phyloP scores from a whole-genome alignment of 2,329 filamentous ascomycete genomes.

The Arachnomyces sp. region DNA sequence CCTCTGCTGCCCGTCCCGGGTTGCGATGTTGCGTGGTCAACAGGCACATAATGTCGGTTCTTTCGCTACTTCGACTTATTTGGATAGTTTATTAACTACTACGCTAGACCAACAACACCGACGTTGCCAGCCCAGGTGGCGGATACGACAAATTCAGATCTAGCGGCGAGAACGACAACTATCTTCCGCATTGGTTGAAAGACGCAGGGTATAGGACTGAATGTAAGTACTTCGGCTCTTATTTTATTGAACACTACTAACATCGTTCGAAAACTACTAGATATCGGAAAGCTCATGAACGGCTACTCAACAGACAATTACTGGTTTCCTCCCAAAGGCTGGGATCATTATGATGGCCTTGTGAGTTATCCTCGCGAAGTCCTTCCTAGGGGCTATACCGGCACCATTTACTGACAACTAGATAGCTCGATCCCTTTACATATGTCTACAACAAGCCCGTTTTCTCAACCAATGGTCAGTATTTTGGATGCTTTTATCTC shows the following conservation, averaged over 20 bases:
- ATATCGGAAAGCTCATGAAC: constrained; percentile 11
- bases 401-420: background rate
- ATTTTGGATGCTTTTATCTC: constrained; percentile 15
- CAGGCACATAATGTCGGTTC: constrained; percentile 16
- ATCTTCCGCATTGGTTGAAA: constrained; percentile 10
- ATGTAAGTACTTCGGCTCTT: background rate
- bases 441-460: constrained; percentile 20
- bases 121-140: constrained; percentile 15
- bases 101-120: constrained; percentile 18
- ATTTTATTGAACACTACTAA: no score
- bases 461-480: constrained; percentile 17
- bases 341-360: constrained; percentile 11
- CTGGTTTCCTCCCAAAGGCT: constrained; percentile 18
- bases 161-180: constrained; percentile 6
- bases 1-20: constrained; percentile 21
- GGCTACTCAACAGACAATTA: constrained; percentile 5
- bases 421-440: constrained; percentile 22
- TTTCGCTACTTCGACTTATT: no score
- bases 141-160: constrained; percentile 8
- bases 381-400: no score
- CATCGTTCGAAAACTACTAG: no score
- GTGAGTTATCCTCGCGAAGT: no score
- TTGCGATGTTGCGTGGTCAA: constrained; percentile 17
- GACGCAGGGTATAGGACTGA: constrained; percentile 8
- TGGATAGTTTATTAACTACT: no score